A percentile compares a stretch with the other conserved stretches of the same genome.
phyloP scores from a whole-genome alignment of 176 grass and related monocot species.

The Hsuehochloa calcarea region DNA sequence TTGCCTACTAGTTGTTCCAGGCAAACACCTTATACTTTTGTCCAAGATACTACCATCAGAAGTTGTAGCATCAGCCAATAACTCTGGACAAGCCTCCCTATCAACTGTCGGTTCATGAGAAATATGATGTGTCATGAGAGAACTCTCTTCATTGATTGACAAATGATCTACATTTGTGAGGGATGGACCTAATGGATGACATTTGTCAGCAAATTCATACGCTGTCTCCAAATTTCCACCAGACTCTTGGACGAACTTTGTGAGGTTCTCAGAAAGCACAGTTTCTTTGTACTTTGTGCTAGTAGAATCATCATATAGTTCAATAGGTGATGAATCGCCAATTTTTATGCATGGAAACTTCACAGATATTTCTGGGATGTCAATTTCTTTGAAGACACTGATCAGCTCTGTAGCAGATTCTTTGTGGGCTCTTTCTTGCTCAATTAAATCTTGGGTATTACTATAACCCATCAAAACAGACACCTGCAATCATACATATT shows the following conservation, averaged over 20 bases:
- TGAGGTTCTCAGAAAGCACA: conserved; percentile 44
- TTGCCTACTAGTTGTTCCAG: conserved; percentile 56
- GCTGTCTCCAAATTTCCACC: conserved; percentile 47
- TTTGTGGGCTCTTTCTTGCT: conserved; percentile 51
- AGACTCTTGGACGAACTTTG: conserved; percentile 42
- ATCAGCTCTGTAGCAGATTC: conserved; percentile 41
- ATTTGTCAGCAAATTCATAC: conserved; percentile 40
- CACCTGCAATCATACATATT: conserved; percentile 51
- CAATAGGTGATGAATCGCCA: conserved; percentile 65
- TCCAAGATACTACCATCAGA: conserved; percentile 54
- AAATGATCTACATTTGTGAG: conserved; percentile 26
- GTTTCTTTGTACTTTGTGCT: conserved; percentile 33
- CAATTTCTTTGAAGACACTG: conserved; percentile 62
- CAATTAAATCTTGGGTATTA: conserved; percentile 56
- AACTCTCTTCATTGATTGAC: conserved; percentile 36
- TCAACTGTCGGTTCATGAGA: conserved; percentile 37
- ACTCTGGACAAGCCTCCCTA: conserved; percentile 5
- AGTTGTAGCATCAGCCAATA: conserved; percentile 29
- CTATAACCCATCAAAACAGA: conserved; percentile 68
- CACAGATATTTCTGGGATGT: conserved; percentile 47
- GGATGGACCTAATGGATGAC: conserved; percentile 26
- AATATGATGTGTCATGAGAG: neutral
- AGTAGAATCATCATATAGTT: conserved; percentile 68
- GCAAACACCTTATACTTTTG: conserved; percentile 57
- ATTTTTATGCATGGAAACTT: conserved; percentile 87